Evolutionary conservation across 257 asterid species (phyloP), one percentile per base, ranked within the genome.

Genomic region (Solanum bukasovii): DNA sequence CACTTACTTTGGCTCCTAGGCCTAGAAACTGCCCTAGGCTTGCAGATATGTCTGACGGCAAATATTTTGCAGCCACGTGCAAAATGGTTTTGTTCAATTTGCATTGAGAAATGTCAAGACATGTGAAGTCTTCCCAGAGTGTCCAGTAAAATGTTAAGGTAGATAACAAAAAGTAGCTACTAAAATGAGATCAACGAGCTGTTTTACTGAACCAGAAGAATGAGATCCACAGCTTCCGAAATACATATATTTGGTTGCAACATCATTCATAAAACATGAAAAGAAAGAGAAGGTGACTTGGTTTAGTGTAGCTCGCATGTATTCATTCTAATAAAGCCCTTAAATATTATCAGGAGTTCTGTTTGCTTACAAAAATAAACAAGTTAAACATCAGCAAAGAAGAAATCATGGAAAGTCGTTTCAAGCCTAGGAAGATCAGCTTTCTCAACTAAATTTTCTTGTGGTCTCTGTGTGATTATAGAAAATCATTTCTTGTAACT

Each of bases 71-170:
- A 83, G 98, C 98, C 84, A 93, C 94, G 20, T 88, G 93, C 92
- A 97, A 92, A 84, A 97, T 94, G 86, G 95, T 87, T 89, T 93
- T 96, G 88, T 97, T 95, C 95, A 95, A 88, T 35, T 88, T 91
- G 94, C 99, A 97, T 89, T 97, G 99, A 84, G 99, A 93, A 90
- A 94, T 90, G 90, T 97, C 99, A 91, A 96, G 90, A 90, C 99
- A 97, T 73, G 98, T 96, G 89, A 93, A 93, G 88, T 96, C 98
- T 89, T 97, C 98, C 99, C 98, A 97, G 65, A 93, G 92, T 89
- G 89, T 90, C 99, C 92, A 89, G 87, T 75, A 35, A 89, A 27
- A 61, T 35, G 92, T 93, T 92, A 91, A 94, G 96, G 95, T 25
- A 91, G 87, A 90, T 75, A 83, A 74, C 84, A 77, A 77, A 82